Conservation (phyloP, 2,329 filamentous ascomycete genomes). For the Chrysosporium queenslandicum region DNA sequence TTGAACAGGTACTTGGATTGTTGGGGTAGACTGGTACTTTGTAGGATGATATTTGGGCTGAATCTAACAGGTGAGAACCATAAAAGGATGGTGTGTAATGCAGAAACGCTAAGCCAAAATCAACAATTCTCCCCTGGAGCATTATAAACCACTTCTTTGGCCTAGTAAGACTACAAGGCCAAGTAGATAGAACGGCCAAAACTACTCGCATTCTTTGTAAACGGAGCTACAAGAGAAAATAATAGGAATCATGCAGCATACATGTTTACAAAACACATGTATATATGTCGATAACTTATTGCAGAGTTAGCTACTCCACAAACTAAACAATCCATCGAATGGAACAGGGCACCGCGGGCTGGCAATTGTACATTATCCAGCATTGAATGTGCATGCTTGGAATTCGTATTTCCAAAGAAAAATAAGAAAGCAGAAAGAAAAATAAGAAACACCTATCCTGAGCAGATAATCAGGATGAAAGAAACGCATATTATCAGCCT, state of each 20-base stretch:
- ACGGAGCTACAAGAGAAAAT: not conserved
- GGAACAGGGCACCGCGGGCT: too few relatives aligned
- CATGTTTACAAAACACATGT: not conserved
- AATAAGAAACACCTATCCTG: too few relatives aligned
- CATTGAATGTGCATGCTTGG: too few relatives aligned
- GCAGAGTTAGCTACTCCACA: not conserved
- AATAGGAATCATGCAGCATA: not conserved
- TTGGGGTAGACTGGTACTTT: too few relatives aligned
- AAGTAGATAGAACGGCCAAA: not conserved
- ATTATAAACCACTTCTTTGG: not conserved
- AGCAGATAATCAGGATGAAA: too few relatives aligned
- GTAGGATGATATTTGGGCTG: not conserved
- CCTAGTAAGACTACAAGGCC: not conserved
- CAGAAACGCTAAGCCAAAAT: not conserved
- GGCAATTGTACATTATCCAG: too few relatives aligned
- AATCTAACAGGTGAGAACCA: not conserved
- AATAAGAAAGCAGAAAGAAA: too few relatives aligned
- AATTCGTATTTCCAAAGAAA: too few relatives aligned
- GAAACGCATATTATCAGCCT: too few relatives aligned
- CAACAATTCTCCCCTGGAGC: not conserved
- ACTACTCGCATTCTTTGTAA: not conserved
- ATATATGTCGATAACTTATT: not conserved
- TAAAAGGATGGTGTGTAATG: not conserved
- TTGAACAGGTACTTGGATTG: too few relatives aligned
- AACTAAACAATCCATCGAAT: too few relatives aligned